phyloP scores from a whole-genome alignment of 2,329 filamentous ascomycete genomes.

The Ophiostoma sp. region DNA sequence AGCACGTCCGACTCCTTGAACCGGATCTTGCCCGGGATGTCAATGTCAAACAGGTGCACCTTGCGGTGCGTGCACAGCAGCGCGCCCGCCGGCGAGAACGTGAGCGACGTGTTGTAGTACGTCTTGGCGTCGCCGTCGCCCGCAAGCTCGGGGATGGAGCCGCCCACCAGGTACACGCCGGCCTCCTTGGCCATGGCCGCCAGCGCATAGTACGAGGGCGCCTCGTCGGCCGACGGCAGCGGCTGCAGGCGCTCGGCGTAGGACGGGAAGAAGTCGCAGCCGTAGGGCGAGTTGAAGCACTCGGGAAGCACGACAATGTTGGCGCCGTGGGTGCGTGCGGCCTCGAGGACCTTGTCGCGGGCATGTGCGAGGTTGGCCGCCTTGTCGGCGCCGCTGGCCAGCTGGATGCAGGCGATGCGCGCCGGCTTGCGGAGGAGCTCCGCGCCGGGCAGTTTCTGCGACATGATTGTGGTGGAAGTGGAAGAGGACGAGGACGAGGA shows the following conservation, averaged over 20 bases:
- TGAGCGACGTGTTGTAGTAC: slow-evolving; percentile 86
- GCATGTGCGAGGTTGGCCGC: slow-evolving; percentile 74
- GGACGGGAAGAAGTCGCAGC: slow-evolving; percentile 78
- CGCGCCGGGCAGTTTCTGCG: slow-evolving; percentile 26
- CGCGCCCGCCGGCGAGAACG: slow-evolving; percentile 71
- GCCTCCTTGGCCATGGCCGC: slow-evolving; percentile 73
- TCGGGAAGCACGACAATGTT: slow-evolving; percentile 89
- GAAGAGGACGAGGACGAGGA: background rate
- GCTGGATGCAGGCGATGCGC: slow-evolving; percentile 75
- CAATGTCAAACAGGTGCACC: slow-evolving; percentile 94
- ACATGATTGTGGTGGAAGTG: background rate
- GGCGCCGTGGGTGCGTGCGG: slow-evolving; percentile 64
- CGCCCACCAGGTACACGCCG: slow-evolving; percentile 76
- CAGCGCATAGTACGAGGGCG: slow-evolving; percentile 81
- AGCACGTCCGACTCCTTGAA: slow-evolving; percentile 91
- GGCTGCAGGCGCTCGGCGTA: slow-evolving; percentile 87
- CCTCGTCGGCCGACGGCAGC: slow-evolving; percentile 60
- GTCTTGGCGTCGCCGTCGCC: slow-evolving; percentile 36
- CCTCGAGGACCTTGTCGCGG: slow-evolving; percentile 74
- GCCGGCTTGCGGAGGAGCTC: slow-evolving; percentile 65
- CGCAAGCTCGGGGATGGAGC: slow-evolving; percentile 83
- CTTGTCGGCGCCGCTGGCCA: slow-evolving; percentile 79
- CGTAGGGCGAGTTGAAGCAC: slow-evolving; percentile 99
- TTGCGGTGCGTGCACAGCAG: slow-evolving; percentile 87
- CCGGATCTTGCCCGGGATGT: slow-evolving; percentile 89